Evolutionary conservation across 2,329 filamentous ascomycete genomes (phyloP).

Genomic region (Rutstroemia sp.): DNA sequence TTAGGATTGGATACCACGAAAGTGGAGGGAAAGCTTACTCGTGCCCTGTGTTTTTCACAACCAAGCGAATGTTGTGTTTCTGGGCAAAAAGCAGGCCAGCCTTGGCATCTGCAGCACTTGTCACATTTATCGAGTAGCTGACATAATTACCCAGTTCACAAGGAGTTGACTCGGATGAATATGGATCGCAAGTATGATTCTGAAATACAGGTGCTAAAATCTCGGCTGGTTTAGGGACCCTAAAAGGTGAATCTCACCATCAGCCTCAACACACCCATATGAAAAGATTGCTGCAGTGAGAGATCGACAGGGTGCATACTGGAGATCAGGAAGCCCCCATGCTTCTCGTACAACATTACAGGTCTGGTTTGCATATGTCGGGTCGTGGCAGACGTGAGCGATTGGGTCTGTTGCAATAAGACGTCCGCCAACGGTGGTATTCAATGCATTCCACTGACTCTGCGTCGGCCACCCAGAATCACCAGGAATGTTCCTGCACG

Average conservation of each 20-base stretch:
- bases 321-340: background rate
- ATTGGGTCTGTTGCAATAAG: conserved; percentile 10
- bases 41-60: conserved; percentile 38
- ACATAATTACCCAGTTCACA: conserved; percentile 23
- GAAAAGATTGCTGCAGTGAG: background rate
- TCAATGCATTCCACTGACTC: conserved; percentile 10
- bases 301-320: background rate
- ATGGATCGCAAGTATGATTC: conserved; percentile 22
- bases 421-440: conserved; percentile 10
- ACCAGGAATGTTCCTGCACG: conserved; percentile 7
- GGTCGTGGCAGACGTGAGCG: conserved; percentile 9
- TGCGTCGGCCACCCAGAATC: conserved; percentile 11
- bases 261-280: background rate
- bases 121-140: conserved; percentile 17
- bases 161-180: conserved; percentile 29
- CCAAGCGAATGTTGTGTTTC: conserved; percentile 27
- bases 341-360: conserved; percentile 5
- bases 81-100: conserved; percentile 28
- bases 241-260: conserved; percentile 10
- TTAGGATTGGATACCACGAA: too few species aligned
- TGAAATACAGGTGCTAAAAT: conserved; percentile 35
- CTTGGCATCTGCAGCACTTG: background rate
- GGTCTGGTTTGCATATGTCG: conserved; percentile 1
- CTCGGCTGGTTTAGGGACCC: conserved; percentile 31
- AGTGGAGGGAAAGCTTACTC: conserved; percentile 18